Conservation (phyloP, 495 filamentous ascomycete species). For the Astrothelium macrocarpum region DNA sequence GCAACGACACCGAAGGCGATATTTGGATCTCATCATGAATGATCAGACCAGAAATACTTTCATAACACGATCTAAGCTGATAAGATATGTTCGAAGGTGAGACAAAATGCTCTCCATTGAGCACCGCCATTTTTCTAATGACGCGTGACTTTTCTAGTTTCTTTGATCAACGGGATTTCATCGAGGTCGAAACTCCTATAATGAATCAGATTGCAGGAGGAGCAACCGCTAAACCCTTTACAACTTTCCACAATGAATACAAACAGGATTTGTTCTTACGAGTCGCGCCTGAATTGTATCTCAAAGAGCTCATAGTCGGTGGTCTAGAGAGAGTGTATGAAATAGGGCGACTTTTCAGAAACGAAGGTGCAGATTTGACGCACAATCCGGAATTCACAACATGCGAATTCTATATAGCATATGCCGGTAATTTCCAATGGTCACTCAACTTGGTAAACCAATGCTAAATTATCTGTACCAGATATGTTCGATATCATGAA, state of each 20-base stretch:
- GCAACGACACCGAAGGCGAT: constrained; percentile 80
- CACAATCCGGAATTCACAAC: constrained; percentile 99
- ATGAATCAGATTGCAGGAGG: constrained; percentile 94
- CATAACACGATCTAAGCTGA: constrained; percentile 71
- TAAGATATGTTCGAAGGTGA: constrained; percentile 72
- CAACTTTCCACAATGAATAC: constrained; percentile 88
- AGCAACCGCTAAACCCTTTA: constrained; percentile 90
- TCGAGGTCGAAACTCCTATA: constrained; percentile 96
- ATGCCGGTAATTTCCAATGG: constrained; percentile 37
- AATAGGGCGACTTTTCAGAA: constrained; percentile 83
- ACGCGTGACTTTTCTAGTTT: neutral
- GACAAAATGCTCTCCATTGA: neutral
- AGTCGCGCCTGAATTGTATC: constrained; percentile 87
- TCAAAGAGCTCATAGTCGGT: constrained; percentile 93
- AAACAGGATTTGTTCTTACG: constrained; percentile 91
- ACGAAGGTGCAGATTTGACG: constrained; percentile 90
- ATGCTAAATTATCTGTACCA: neutral
- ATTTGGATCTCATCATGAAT: constrained; percentile 96
- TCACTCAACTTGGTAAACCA: neutral
- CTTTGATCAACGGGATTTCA: constrained; percentile 77
- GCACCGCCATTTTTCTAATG: neutral
- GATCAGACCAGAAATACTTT: constrained; percentile 70
- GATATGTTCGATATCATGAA: constrained; percentile 91
- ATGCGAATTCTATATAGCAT: constrained; percentile 95
- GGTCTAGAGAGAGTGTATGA: constrained; percentile 90